phyloP scores from a whole-genome alignment of 192 early-diverging fungal species.

The Coemansia sp. region DNA sequence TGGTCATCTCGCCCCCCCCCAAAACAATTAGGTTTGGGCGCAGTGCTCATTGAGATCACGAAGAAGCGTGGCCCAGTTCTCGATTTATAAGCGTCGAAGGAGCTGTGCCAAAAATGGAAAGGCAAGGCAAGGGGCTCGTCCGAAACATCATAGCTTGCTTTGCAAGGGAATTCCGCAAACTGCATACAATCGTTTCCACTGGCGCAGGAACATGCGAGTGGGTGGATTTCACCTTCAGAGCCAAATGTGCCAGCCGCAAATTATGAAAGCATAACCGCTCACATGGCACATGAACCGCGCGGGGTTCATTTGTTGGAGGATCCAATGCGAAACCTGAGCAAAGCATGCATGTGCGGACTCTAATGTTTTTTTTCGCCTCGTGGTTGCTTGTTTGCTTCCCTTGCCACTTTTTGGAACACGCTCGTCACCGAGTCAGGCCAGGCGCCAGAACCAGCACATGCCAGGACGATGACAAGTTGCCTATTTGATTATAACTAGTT shows the following conservation, averaged over 20 bases:
- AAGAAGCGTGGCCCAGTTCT: too few species aligned
- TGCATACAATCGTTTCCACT: not conserved
- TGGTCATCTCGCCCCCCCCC: too few species aligned
- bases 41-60: too few species aligned
- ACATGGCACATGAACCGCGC: not conserved
- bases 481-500: too few species aligned
- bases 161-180: not conserved
- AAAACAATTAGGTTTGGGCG: too few species aligned
- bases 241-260: not conserved
- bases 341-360: not conserved
- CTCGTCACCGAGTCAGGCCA: not conserved
- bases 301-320: too few species aligned
- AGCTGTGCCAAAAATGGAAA: not conserved
- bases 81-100: too few species aligned
- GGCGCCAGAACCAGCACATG: too few species aligned
- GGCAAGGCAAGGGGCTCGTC: not conserved
- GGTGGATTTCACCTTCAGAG: not conserved
- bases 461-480: too few species aligned
- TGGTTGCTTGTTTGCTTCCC: not conserved
- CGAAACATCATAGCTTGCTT: not conserved
- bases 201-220: not conserved
- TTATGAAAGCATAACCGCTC: not conserved
- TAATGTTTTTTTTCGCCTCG: not conserved
- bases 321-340: not conserved
- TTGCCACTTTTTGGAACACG: not conserved